Percentiles rank a stretch among this genome's conserved stretches.
phyloP scores from a whole-genome alignment of 148 eudicot genomes.

The Spergularia marina region DNA sequence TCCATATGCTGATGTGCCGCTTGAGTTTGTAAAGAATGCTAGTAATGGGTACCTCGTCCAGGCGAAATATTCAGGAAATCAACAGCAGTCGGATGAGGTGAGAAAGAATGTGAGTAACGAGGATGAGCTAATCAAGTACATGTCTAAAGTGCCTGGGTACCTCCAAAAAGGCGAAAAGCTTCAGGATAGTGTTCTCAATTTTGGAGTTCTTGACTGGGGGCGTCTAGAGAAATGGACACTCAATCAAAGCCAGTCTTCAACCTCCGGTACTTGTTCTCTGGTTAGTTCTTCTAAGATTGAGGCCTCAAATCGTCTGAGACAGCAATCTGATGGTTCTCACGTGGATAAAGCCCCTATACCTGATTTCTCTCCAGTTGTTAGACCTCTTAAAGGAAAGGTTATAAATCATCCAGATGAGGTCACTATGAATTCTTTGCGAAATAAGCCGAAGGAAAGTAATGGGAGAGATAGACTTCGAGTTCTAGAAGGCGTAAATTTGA shows the following conservation, averaged over 20 bases:
- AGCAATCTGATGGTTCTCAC: constrained; percentile 27
- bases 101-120: constrained; percentile 31
- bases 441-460: constrained; percentile 20
- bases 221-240: constrained; percentile 71
- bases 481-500: constrained; percentile 20
- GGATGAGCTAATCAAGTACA: constrained; percentile 73
- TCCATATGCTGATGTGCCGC: constrained; percentile 33
- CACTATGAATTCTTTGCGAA: constrained; percentile 17
- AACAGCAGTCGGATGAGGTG: constrained; percentile 21
- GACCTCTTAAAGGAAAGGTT: constrained; percentile 29
- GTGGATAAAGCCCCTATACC: constrained; percentile 25
- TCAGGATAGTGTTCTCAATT: constrained; percentile 60
- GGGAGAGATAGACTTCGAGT: constrained; percentile 19
- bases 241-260: constrained; percentile 30
- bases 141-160: constrained; percentile 81
- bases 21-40: constrained; percentile 31
- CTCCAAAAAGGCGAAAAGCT: constrained; percentile 57
- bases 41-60: constrained; percentile 21
- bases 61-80: constrained; percentile 29
- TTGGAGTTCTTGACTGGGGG: constrained; percentile 89
- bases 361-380: constrained; percentile 31
- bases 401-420: constrained; percentile 24
- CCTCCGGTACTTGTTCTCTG: not conserved
- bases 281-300: constrained; percentile 1
- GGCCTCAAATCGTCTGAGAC: constrained; percentile 29